Evolutionary conservation across 2,329 filamentous ascomycete genomes (phyloP), one percentile per base, ranked within the genome.

Genomic region (Colletotrichum chlorophyti): DNA sequence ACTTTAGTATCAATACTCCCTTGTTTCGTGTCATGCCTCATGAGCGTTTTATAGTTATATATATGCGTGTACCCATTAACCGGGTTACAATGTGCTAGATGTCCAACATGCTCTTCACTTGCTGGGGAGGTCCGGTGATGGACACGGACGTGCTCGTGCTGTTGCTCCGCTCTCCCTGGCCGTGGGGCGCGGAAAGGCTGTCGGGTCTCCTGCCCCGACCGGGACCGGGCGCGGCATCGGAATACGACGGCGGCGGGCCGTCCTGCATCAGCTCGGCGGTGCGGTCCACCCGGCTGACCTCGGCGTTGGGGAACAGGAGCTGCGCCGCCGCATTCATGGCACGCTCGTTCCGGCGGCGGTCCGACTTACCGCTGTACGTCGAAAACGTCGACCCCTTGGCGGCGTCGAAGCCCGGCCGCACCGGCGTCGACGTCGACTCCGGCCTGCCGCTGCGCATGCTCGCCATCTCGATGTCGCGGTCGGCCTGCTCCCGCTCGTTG

Each of bases 91-190:
- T 52, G n/a, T n/a, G n/a, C n/a, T 70, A 86, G 12, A 86, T 66
- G 64, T 86, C 83, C 64, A 86, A 63, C 83, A 86, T 86, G 66
- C 83, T 86, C 65, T 73, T 76, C 6, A 85, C 71, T 65, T 83
- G 78, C 66, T 84, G 81, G n/a, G 82, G 81, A 51, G 76, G 55
- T 17, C 69, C 74, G 6, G 68, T 73, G 11, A 79, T 70, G 5
- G 81, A 84, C 41, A 75, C 69, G n/a, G 70, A 72, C 31, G 82
- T 82, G 41, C 70, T 75, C 1, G 74, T 72, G 62, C 81, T 83
- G 37, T 74, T 69, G 49, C 77, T 80, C 41, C 81, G 74, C 26
- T 72, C 73, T 10, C 68, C 71, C 3, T 69, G 70, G 4, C 64
- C 34, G 12, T 35, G 19, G n/a, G 50, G 21, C 17, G 34, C 31